Evolutionary conservation across 305 asterid species (phyloP), one percentile per base, ranked within the genome.

Genomic region (Plantago rigida): DNA sequence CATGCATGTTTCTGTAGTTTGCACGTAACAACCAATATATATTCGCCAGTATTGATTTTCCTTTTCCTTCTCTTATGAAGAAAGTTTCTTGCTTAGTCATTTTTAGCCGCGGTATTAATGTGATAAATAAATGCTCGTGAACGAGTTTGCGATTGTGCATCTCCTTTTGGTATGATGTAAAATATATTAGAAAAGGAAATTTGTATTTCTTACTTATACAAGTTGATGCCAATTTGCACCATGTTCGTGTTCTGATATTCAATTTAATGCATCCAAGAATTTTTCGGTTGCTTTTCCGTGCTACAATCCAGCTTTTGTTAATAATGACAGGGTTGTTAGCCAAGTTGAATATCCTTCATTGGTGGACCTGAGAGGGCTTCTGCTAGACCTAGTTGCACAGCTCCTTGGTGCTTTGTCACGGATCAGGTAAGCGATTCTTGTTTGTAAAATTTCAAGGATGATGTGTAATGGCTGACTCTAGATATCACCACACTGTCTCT

Each of bases 351-450:
- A 93, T 77, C 99, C 99, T 75, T 93, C 97, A 24, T 84, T 93
- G 76, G 96, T 93, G 75, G 99, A 93, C 81, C 83, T 93, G 73
- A 85, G 99, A 75, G 95, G 99, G 69, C 97, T 93, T 77, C 94
- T 93, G 66, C 83, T 93, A 75, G 99, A 93, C 80, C 79, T 93
- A 62, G 99, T 89, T 47, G 99, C 99, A 19, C 99, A 93, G 71
- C 96, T 93, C 49, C 97, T 93, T 64, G 97, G 99, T 69, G 99
- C 97, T 73, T 74, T 93, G 58, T 93, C 99, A 52, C 89, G 90
- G 69, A 89, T 93, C 81, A 85, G 99, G 99, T 85, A 75, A 75
- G 51, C 63, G 69, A 52, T 69, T 62, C 41, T 69, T 46, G 22
- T 29, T 28, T 34, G 13, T 63, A 62, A 51, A 22, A 13, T 29